These are phyloP conservation scores for Rachicladosporium sp. DNA, from an alignment of 2,329 filamentous ascomycete genomes.

Conservation along the genomic window DNA sequence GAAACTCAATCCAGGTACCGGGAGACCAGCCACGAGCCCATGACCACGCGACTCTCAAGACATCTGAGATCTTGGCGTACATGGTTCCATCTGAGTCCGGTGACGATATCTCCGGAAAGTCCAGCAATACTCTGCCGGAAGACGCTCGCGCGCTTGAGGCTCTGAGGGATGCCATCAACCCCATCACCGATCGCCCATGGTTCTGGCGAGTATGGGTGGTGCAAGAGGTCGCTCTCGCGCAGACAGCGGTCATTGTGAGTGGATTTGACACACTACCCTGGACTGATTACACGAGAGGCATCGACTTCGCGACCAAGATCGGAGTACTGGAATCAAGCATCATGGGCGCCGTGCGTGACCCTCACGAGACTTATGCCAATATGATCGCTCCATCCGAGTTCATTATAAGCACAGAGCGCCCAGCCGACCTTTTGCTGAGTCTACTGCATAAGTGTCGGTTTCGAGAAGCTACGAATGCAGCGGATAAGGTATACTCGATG, in stretches of 20 bases:
- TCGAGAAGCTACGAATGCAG: not conserved
- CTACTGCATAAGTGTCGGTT: not conserved
- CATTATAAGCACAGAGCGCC: not conserved
- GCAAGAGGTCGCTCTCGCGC: not conserved
- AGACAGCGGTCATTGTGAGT: not conserved
- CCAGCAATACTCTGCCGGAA: too few species aligned
- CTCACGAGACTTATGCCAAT: not conserved
- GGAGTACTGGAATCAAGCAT: not conserved
- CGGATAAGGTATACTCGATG: not conserved
- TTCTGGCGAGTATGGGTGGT: not conserved
- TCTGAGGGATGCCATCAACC: too few species aligned
- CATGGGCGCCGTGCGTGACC: not conserved
- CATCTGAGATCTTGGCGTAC: too few species aligned
- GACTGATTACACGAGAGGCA: not conserved
- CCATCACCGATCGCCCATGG: not conserved
- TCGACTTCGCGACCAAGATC: not conserved
- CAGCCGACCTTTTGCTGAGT: not conserved
- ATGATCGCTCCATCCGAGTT: not conserved
- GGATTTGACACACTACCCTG: not conserved
- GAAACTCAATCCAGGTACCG: too few species aligned
- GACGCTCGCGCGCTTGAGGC: too few species aligned
- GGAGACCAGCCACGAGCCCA: too few species aligned
- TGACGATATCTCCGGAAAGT: too few species aligned
- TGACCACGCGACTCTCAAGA: too few species aligned
- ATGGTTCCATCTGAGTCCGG: too few species aligned